Evolutionary conservation across 768 basidiomycete genomes (phyloP), one percentile per base, ranked within the genome.

Genomic region (Amylocystis lapponica): DNA sequence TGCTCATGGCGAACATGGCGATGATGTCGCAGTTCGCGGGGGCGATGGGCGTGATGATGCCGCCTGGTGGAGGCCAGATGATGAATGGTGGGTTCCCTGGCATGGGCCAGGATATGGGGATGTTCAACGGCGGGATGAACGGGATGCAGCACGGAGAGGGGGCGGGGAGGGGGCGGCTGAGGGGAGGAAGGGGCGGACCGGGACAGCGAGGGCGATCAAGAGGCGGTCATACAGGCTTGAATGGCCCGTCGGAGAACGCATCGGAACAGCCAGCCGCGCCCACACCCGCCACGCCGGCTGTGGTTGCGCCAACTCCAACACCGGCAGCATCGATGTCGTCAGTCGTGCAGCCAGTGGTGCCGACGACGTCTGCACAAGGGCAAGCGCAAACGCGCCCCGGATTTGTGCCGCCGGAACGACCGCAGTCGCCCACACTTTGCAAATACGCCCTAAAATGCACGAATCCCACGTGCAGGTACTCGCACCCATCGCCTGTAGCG

Each of bases 401-500:
- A 3, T 86, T 79, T 55, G 72, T 70, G 3, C 57, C 79, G 14
- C 85, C 85, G n/a, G 81, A 85, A 47, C 75, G 89, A 25, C 89
- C 88, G 1, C 83, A 85, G 53, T 89, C 89, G 1, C 89, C 89
- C 0, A 89, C 86, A 1, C 72, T 99, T 17, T 99, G 96, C 79
- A 96, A 96, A 66, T 98, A 87, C 51, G 81, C 77, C 10, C 72
- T 84, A 19, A 95, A 93, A 52, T 99, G 96, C 65, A 86, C 84
- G 37, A 95, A 97, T 61, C 72, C 86, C 0, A 72, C 83, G 35
- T 99, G 96, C 63, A 75, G 86, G 14, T 98, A 81, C 63, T 90
- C 91, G 8, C 96, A 99, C 62, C 94, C 96, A 4, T 92, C 88
- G 8, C 96, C 96, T n/a, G 90, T 93, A 3, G 94, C 96, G 5